Conservation (phyloP, 2,329 filamentous ascomycete species). For the Colletotrichum costaricense region DNA sequence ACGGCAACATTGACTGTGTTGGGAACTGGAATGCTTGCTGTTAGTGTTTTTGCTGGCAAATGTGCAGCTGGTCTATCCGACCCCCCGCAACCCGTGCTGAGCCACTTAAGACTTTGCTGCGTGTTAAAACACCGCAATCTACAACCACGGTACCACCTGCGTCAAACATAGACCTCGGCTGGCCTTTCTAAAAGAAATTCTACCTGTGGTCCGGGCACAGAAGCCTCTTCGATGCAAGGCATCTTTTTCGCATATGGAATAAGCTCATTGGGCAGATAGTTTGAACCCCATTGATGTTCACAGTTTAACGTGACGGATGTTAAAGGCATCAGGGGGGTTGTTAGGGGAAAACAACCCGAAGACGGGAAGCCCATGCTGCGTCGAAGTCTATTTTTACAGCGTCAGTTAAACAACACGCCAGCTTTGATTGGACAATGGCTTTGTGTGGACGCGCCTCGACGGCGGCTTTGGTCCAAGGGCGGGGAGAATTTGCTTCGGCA, state of each 20-base stretch:
- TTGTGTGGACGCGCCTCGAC: neutral
- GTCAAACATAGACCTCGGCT: neutral
- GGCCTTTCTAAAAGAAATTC: neutral
- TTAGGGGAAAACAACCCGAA: neutral
- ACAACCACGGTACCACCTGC: neutral
- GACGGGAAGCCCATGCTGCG: neutral
- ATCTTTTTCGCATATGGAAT: neutral
- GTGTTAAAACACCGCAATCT: neutral
- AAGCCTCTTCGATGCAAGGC: neutral
- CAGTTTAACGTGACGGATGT: neutral
- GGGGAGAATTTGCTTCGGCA: slow-evolving; percentile 9
- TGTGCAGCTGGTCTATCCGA: neutral
- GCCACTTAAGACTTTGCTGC: neutral
- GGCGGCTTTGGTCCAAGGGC: neutral
- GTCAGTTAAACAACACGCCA: neutral
- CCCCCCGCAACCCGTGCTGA: neutral
- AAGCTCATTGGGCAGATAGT: neutral
- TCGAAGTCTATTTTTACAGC: slow-evolving; percentile 17
- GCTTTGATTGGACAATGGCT: neutral
- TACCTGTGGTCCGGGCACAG: neutral
- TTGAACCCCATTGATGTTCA: neutral
- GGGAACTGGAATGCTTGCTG: neutral
- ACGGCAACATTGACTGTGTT: neutral
- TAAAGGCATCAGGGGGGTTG: neutral
- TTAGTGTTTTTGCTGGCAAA: neutral